Base-by-base conservation (phyloP, 2,329 filamentous ascomycete species). In the Monosporascus cannonballus region DNA sequence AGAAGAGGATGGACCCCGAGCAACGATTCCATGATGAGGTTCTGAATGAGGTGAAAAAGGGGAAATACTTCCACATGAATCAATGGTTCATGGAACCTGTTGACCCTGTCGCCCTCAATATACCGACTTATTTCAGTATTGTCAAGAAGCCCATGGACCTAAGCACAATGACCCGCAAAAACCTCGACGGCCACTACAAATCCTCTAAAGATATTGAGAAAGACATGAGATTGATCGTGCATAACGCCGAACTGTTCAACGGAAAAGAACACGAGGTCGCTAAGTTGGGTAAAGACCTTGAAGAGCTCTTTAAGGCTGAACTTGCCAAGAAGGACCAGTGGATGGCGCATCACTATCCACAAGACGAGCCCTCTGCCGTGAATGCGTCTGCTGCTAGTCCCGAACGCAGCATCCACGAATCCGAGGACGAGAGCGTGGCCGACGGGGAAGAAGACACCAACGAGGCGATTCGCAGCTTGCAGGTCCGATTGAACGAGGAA, bases 81-180 rank as follows among this genome's bases (percentile, higher is more conserved):
- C 78, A 79, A 51, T 86, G 89, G 54, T 99, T 99, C 73, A 74
- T 90, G 62, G 74, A 81, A 7, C 89, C 94, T 0, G 94, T 99
- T 20, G 94, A 99, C 67, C 91, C 94, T 0, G 92, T 97, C 37
- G 93, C 92, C 0, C 76, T 97, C 51, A 91, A 93, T 67, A 96
- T 97, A 54, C 94, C 94, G 1, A 86, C 87, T 24, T 99, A 99
- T 68, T 90, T 94, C 68, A 90, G 87, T 64, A 77, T 97, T 56
- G 91, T 99, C 73, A 97, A 96, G 76, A 90, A 92, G 67, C 94
- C 94, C 0, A 99, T 97, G 93, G 93, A 99, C 68, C 77, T 96
- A 48, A 78, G 80, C 17, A 96, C 90, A n/a, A 87, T 96, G 65
- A 77, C 81, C 37, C 78, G 79, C 42, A 95, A 95, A 71, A 77